Percentiles rank a stretch among this genome's conserved stretches.
Evolutionary conservation across 2,329 filamentous ascomycete species (phyloP).

Genomic region (Stemphylium lycopersici): DNA sequence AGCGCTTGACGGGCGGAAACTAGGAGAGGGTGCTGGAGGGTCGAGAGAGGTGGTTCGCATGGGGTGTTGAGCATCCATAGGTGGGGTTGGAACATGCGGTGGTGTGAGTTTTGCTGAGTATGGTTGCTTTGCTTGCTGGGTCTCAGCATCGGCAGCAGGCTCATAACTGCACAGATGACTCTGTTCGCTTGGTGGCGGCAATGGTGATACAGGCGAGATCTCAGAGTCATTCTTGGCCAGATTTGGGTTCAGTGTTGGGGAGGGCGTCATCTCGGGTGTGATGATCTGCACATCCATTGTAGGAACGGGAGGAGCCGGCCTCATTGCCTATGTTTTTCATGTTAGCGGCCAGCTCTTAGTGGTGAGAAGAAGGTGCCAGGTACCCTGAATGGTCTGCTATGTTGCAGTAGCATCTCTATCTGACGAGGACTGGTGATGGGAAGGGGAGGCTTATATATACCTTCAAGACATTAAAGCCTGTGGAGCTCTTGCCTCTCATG

Average conservation of each 20-base stretch:
- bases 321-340: conserved; percentile 18
- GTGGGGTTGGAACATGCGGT: conserved; percentile 5
- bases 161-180: conserved; percentile 39
- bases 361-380: conserved; percentile 2
- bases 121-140: conserved; percentile 6
- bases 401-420: conserved; percentile 18
- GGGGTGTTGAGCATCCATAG: conserved; percentile 6
- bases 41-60: conserved; percentile 18
- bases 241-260: conserved; percentile 28
- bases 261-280: conserved; percentile 41
- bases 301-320: conserved; percentile 28
- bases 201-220: conserved; percentile 33
- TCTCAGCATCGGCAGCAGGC: conserved; percentile 1
- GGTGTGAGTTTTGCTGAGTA: neutral
- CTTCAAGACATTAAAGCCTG: conserved; percentile 46
- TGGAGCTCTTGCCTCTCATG: conserved; percentile 46
- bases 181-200: conserved; percentile 22
- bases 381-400: conserved; percentile 15
- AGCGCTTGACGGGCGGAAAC: conserved; percentile 2
- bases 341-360: neutral
- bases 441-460: conserved; percentile 38
- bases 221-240: conserved; percentile 18
- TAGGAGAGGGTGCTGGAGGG: conserved; percentile 7
- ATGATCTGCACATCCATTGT: conserved; percentile 26
- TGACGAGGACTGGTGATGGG: conserved; percentile 28